phyloP scores from a whole-genome alignment of 2,329 filamentous ascomycete species.

The Acephala macrosclerotiorum region DNA sequence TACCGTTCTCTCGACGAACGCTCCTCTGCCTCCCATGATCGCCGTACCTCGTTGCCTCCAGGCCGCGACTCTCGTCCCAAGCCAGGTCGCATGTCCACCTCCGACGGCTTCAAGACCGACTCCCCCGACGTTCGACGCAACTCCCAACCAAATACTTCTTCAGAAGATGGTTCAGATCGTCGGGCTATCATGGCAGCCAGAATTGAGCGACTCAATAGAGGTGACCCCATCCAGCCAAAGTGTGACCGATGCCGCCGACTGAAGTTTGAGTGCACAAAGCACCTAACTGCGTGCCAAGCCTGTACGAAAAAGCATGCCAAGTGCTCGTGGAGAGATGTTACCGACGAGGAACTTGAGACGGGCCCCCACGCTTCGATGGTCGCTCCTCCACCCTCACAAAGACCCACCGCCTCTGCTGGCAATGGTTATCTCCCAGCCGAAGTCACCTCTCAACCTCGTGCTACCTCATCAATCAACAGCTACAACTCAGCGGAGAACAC shows the following conservation, averaged over 20 bases:
- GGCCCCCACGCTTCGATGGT: background rate
- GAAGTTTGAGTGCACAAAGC: conserved; percentile 83
- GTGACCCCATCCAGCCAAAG: conserved; percentile 79
- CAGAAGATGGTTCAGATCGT: conserved; percentile 39
- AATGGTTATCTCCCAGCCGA: background rate
- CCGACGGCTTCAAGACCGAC: conserved; percentile 19
- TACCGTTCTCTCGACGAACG: conserved; percentile 45
- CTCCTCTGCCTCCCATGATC: conserved; percentile 32
- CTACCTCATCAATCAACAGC: too few relatives aligned
- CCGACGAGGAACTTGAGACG: conserved; percentile 66
- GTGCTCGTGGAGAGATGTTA: conserved; percentile 85
- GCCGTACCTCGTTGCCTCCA: conserved; percentile 31
- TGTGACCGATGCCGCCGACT: conserved; percentile 85
- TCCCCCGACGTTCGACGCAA: conserved; percentile 38
- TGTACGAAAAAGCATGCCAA: conserved; percentile 92
- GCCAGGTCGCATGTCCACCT: conserved; percentile 22
- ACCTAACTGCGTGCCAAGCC: conserved; percentile 84
- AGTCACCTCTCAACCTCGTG: too few relatives aligned
- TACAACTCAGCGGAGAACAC: too few relatives aligned
- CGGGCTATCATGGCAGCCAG: conserved; percentile 73
- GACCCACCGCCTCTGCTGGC: background rate
- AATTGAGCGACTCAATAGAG: conserved; percentile 78
- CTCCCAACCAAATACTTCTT: conserved; percentile 33
- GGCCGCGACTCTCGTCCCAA: conserved; percentile 27
- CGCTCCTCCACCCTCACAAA: background rate